Percentiles rank a stretch among this genome's conserved stretches.
Conservation (phyloP, 768 basidiomycete genomes). For the Boletus rex-veris region DNA sequence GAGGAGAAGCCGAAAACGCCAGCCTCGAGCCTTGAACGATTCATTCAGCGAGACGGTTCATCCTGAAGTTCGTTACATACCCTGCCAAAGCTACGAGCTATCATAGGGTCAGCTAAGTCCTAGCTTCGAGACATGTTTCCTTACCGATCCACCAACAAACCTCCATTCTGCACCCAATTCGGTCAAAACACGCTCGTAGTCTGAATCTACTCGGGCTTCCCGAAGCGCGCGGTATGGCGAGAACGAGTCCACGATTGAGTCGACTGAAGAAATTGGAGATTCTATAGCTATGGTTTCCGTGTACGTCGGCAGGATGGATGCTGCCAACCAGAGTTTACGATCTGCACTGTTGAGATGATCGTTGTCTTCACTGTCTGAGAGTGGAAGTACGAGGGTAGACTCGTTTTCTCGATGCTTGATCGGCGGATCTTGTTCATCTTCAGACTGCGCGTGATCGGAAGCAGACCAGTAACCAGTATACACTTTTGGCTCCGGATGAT, state of each 20-base stretch:
- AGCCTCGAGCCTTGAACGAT: conserved; percentile 38
- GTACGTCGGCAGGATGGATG: conserved; percentile 40
- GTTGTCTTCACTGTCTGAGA: conserved; percentile 14
- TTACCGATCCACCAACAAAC: conserved; percentile 57
- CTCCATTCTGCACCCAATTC: conserved; percentile 62
- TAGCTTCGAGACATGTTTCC: conserved; percentile 10
- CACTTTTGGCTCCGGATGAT: conserved; percentile 8
- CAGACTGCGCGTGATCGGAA: conserved; percentile 13
- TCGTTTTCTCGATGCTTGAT: conserved; percentile 10
- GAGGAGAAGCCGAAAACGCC: conserved; percentile 63
- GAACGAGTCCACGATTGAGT: conserved; percentile 45
- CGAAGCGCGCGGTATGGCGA: conserved; percentile 57
- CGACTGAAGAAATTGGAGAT: conserved; percentile 27
- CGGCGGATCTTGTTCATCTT: conserved; percentile 20
- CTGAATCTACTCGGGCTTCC: conserved; percentile 35
- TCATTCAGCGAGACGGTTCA: background rate
- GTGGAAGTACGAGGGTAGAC: conserved; percentile 19
- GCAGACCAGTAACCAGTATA: conserved; percentile 23
- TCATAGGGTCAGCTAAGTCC: background rate
- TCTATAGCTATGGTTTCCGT: conserved; percentile 39
- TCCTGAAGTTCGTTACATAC: conserved; percentile 31
- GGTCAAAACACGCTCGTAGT: conserved; percentile 48
- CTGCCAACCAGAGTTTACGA: conserved; percentile 31
- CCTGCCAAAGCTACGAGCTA: conserved; percentile 61
- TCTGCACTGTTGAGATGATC: background rate